These are phyloP conservation scores for Calamus simplicifolius DNA, from an alignment of 176 grass and related monocot species.

Conservation along the genomic window DNA sequence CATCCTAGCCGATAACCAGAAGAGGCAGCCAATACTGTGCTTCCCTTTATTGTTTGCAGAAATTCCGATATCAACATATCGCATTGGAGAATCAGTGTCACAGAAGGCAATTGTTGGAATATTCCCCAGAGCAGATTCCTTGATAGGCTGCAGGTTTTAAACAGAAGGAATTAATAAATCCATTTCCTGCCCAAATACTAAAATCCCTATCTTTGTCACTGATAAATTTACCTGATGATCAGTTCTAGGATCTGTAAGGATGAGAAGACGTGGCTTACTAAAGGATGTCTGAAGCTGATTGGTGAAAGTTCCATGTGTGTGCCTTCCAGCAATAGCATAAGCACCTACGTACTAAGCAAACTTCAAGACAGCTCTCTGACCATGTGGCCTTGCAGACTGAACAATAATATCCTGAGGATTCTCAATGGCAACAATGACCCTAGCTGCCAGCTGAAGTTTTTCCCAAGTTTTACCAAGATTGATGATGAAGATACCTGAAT, in stretches of 20 bases:
- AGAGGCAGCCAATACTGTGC: constrained; percentile 85
- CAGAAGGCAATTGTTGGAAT: constrained; percentile 92
- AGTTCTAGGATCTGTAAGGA: constrained; percentile 82
- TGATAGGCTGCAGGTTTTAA: constrained; percentile 59
- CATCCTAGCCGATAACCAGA: constrained; percentile 88
- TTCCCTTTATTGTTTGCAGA: constrained; percentile 91
- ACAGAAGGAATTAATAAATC: neutral
- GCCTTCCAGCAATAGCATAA: constrained; percentile 75
- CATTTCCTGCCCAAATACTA: neutral
- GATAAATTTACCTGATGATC: constrained; percentile 63
- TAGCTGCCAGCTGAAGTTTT: constrained; percentile 73
- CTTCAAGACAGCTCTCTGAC: constrained; percentile 82
- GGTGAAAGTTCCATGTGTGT: constrained; percentile 86
- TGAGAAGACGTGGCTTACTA: constrained; percentile 80
- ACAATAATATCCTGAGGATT: constrained; percentile 93
- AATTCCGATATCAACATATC: constrained; percentile 84
- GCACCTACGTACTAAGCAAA: constrained; percentile 83
- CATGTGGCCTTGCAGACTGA: constrained; percentile 82
- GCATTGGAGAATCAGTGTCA: constrained; percentile 88
- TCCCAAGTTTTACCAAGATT: constrained; percentile 90
- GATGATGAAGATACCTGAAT: constrained; percentile 78
- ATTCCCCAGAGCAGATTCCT: constrained; percentile 83
- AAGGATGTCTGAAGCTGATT: constrained; percentile 94
- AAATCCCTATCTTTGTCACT: neutral
- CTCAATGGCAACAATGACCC: constrained; percentile 86